Conservation (phyloP, 768 basidiomycete species). For the Mycena sanguinolenta region DNA sequence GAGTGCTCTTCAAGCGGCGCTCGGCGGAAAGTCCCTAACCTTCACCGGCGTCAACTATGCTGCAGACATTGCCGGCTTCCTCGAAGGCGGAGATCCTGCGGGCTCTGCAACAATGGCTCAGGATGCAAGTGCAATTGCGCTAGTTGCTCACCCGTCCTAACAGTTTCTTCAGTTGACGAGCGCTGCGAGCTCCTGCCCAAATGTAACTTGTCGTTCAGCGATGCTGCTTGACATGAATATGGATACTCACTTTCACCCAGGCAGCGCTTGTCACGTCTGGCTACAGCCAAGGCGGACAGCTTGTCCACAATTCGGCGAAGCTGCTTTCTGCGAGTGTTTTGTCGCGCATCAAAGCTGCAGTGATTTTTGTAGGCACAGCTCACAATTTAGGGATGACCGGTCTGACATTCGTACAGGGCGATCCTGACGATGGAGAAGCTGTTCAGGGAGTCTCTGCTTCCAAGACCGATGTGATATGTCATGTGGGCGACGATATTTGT, state of each 20-base stretch:
- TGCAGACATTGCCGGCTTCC: conserved; percentile 51
- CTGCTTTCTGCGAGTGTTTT: conserved; percentile 47
- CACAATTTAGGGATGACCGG: neutral
- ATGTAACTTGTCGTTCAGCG: conserved; percentile 14
- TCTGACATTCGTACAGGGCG: conserved; percentile 39
- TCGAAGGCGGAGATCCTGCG: conserved; percentile 52
- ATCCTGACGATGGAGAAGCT: conserved; percentile 48
- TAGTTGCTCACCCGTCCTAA: neutral
- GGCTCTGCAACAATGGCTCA: conserved; percentile 53
- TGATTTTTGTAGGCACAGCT: conserved; percentile 43
- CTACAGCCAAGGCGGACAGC: conserved; percentile 47
- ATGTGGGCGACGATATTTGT: conserved; percentile 50
- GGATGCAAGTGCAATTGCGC: conserved; percentile 38
- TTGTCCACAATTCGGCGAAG: conserved; percentile 54
- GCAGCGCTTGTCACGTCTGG: conserved; percentile 42
- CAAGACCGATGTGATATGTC: conserved; percentile 47
- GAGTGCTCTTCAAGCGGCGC: conserved; percentile 43
- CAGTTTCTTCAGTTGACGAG: conserved; percentile 4
- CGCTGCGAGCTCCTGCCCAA: conserved; percentile 30
- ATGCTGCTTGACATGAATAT: too few species aligned
- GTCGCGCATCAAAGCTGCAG: conserved; percentile 46
- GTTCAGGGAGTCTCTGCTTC: conserved; percentile 46
- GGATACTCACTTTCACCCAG: conserved; percentile 2
- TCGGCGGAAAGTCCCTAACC: conserved; percentile 46
- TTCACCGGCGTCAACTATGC: conserved; percentile 56